Evolutionary conservation across 2,329 filamentous ascomycete species (phyloP).

Genomic region (Fusarium sambucinum): DNA sequence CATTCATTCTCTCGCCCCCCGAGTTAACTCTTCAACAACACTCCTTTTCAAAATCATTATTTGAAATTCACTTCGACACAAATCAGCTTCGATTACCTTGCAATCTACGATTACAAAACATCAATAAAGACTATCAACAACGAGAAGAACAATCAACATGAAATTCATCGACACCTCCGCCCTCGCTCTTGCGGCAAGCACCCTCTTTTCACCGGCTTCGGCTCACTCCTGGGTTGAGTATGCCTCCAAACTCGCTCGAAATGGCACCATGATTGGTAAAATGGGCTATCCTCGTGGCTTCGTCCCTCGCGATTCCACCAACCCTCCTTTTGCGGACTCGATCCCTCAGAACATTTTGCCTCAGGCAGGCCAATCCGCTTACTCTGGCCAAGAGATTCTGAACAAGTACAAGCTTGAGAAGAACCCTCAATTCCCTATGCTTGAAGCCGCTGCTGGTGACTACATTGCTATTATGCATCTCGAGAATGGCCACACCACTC

Average conservation of each 20-base stretch:
- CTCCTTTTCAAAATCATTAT: conserved; percentile 31
- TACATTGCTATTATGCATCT: conserved; percentile 75
- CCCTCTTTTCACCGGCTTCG: conserved; percentile 52
- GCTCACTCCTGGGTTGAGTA: conserved; percentile 89
- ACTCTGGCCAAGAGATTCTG: conserved; percentile 69
- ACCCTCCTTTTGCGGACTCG: conserved; percentile 67
- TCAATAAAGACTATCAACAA: conserved; percentile 5
- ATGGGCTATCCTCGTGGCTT: conserved; percentile 83
- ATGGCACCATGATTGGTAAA: conserved; percentile 78
- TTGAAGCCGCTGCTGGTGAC: conserved; percentile 71
- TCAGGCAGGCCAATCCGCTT: conserved; percentile 69
- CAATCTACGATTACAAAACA: conserved; percentile 12
- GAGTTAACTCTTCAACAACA: conserved; percentile 23
- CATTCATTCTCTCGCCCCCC: conserved; percentile 32
- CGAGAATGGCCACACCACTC: conserved; percentile 82
- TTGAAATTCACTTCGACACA: conserved; percentile 24
- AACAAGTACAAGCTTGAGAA: conserved; percentile 53
- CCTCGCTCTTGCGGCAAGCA: conserved; percentile 42
- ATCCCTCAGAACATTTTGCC: conserved; percentile 75
- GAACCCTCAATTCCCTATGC: conserved; percentile 69
- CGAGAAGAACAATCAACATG: conserved; percentile 36
- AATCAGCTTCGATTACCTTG: conserved; percentile 13
- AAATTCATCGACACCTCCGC: conserved; percentile 33
- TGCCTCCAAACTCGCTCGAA: conserved; percentile 75
- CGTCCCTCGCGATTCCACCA: conserved; percentile 63